Conservation (phyloP, 2,329 filamentous ascomycete species). For the Epichloe brachyelytri region DNA sequence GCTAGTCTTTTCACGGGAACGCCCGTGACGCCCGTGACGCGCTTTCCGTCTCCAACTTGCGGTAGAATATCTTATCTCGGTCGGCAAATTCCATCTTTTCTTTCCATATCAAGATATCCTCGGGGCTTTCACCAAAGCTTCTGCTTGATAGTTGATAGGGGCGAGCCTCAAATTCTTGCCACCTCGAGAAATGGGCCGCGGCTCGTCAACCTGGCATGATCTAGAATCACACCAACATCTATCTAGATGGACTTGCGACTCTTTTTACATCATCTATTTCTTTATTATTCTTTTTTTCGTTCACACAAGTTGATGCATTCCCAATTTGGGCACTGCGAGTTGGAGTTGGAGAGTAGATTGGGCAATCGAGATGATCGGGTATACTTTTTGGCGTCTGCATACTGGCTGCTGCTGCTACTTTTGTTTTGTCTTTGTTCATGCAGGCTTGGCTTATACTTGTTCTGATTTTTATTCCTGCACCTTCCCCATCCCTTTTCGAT, state of each 20-base stretch:
- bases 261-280: not conserved
- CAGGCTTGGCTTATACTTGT: not conserved
- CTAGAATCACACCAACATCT: not conserved
- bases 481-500: not conserved
- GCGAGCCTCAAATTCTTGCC: not conserved
- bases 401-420: not conserved
- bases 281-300: not conserved
- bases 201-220: too few species aligned
- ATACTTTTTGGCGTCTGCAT: slow-evolving; percentile 10
- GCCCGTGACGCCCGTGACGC: too few species aligned
- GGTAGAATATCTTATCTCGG: too few species aligned
- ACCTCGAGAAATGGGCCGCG: not conserved
- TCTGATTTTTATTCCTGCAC: not conserved
- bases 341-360: slow-evolving; percentile 7
- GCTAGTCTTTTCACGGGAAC: too few species aligned
- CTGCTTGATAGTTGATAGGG: not conserved
- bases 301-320: not conserved
- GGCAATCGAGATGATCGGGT: slow-evolving; percentile 1
- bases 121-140: not conserved
- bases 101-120: not conserved
- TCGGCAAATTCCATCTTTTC: too few species aligned
- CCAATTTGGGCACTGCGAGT: not conserved
- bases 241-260: not conserved
- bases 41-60: too few species aligned
- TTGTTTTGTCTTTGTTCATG: not conserved